Percentiles rank a stretch among this genome's conserved stretches.
These are phyloP conservation scores for Fragilaria crotonensis DNA, from an alignment of 108 stramenopile species.

Conservation along the genomic window DNA sequence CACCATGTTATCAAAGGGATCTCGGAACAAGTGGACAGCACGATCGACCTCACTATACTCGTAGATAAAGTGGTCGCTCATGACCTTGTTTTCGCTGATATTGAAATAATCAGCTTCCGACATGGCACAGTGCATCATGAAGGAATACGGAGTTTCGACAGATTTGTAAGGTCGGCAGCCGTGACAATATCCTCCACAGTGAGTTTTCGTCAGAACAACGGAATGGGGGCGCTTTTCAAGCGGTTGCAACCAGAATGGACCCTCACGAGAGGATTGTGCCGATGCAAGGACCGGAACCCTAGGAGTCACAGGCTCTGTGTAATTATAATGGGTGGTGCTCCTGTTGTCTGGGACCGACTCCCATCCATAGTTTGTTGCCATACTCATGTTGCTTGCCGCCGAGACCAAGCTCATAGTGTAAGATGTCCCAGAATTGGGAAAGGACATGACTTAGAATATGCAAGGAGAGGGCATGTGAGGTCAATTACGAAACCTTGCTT, in stretches of 20 bases:
- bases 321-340: too few species aligned
- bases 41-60: slow-evolving; percentile 19
- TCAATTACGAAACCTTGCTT: too few species aligned
- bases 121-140: slow-evolving; percentile 13
- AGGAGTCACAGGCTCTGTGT: too few species aligned
- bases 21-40: slow-evolving; percentile 47
- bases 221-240: not conserved
- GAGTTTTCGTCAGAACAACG: slow-evolving; percentile 60
- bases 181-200: slow-evolving; percentile 44
- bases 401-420: slow-evolving; percentile 56
- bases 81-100: slow-evolving; percentile 7
- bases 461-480: too few species aligned
- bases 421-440: slow-evolving; percentile 71
- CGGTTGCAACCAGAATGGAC: slow-evolving; percentile 3
- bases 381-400: slow-evolving; percentile 32
- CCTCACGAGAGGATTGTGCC: too few species aligned
- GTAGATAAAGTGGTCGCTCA: slow-evolving; percentile 14
- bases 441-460: slow-evolving; percentile 28
- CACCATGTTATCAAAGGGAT: slow-evolving; percentile 59
- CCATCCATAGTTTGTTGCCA: slow-evolving; percentile 60
- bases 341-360: too few species aligned
- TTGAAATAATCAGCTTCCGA: slow-evolving; percentile 8
- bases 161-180: slow-evolving; percentile 32
- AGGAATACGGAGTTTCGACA: slow-evolving; percentile 22
- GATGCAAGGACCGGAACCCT: too few species aligned